Evolutionary conservation across 371 early-diverging fungal species (phyloP), one percentile per base, ranked within the genome.

Genomic region (Mortierella sp.): DNA sequence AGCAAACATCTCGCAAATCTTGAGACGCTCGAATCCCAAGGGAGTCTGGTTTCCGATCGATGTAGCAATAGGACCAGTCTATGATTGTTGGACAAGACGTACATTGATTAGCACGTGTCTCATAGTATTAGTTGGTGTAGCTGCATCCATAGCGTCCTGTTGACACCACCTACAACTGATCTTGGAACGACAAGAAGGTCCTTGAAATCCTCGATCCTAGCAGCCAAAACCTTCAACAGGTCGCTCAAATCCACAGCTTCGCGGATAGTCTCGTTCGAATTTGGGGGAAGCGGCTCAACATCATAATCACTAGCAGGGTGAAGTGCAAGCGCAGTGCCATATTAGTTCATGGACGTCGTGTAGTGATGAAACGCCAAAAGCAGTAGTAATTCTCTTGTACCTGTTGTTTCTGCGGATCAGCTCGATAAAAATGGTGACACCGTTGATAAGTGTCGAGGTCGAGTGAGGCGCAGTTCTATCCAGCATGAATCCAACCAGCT

Each of bases 1-100:
- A 6, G 99, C 99, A 92, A 98, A 96, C 74, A 99, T 92, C 88
- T 99, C 99, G 85, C 98, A 97, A 11, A 97, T 95, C 81, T 96
- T 96, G 63, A 99, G 90, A 7, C 98, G 91, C 87, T 98, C 98
- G 79, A 97, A 96, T 6, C 99, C 99, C 51, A 99, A 90, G 3
- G 98, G 97, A 35, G 84, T 89, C 54, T 92, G 90, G 51, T 90
- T 89, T 14, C 96, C 95, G 16, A 94, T 88, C 10, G 95, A 91
- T 4, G 94, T 95, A 7, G 90, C 91, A 11, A 93, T 91, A 38
- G 91, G 88, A 4, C 88, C 90, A 32, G 86, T 79, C 90, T 90
- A 78, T 60, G 16, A 38, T 21, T 6, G 41, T 38, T 38, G 16
- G 35, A 35, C 35, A 35, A 16, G 38, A 38, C 5, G 65, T 8